These are phyloP conservation scores for Phaeosphaeria sp. DNA, from an alignment of 2,329 filamentous ascomycete genomes.

Conservation along the genomic window DNA sequence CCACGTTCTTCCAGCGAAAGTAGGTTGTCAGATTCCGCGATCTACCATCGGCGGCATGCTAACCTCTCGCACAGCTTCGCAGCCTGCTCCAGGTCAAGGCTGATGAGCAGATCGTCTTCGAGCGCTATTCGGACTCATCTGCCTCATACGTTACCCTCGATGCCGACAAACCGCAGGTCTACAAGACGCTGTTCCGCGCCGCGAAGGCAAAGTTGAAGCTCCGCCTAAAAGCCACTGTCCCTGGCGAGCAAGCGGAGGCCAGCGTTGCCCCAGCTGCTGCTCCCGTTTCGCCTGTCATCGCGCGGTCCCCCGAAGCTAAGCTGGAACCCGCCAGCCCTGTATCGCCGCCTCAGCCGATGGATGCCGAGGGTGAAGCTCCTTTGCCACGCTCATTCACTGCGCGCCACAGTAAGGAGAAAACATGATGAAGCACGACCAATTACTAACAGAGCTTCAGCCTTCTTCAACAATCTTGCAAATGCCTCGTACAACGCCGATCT, in stretches of 20 bases:
- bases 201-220: constrained; percentile 99
- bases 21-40: constrained; percentile 58
- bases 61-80: constrained; percentile 58
- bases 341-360: constrained; percentile 27
- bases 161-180: constrained; percentile 77
- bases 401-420: constrained; percentile 36
- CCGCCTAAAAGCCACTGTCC: constrained; percentile 76
- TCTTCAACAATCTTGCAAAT: constrained; percentile 41
- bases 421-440: neutral
- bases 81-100: constrained; percentile 69
- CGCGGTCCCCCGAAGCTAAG: constrained; percentile 32
- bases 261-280: too few species aligned
- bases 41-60: constrained; percentile 27
- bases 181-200: constrained; percentile 95
- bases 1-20: constrained; percentile 79
- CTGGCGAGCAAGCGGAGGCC: constrained; percentile 56
- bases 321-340: constrained; percentile 29
- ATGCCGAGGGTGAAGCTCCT: constrained; percentile 47
- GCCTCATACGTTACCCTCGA: constrained; percentile 81
- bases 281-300: constrained; percentile 37
- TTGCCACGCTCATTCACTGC: constrained; percentile 51
- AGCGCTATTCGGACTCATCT: constrained; percentile 95
- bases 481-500: constrained; percentile 36
- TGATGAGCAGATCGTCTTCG: constrained; percentile 71
- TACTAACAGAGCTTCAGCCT: constrained; percentile 28